phyloP scores from a whole-genome alignment of 2,329 filamentous ascomycete genomes.

The Elsinoe necatrix region DNA sequence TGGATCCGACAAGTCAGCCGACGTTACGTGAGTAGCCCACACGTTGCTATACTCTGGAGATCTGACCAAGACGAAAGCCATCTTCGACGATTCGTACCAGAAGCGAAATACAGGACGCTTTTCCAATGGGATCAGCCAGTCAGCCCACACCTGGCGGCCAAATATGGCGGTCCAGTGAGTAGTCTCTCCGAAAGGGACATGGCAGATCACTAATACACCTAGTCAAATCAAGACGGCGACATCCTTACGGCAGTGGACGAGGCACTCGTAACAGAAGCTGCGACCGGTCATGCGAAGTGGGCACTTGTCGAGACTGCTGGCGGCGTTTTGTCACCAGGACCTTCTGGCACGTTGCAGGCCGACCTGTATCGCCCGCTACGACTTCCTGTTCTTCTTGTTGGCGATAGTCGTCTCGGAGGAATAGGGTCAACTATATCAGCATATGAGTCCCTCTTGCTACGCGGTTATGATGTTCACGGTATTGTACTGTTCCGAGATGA shows the following conservation, averaged over 20 bases:
- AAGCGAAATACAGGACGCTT: conserved; percentile 43
- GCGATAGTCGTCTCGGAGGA: conserved; percentile 66
- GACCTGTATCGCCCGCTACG: conserved; percentile 68
- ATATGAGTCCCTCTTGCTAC: conserved; percentile 66
- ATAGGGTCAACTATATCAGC: conserved; percentile 74
- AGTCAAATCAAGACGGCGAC: conserved; percentile 16
- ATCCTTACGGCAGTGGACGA: conserved; percentile 37
- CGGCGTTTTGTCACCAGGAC: conserved; percentile 70
- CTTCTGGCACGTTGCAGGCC: conserved; percentile 66
- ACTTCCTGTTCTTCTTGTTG: conserved; percentile 65
- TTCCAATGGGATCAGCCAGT: conserved; percentile 66
- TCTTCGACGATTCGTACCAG: not conserved
- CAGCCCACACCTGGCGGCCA: conserved; percentile 69
- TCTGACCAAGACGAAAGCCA: not conserved
- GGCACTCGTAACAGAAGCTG: conserved; percentile 34
- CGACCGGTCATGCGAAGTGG: conserved; percentile 41
- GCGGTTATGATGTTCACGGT: conserved; percentile 67
- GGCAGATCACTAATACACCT: not conserved
- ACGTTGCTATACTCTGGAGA: not conserved
- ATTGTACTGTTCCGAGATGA: conserved; percentile 61
- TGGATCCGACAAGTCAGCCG: conserved; percentile 59
- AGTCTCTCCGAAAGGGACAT: not conserved
- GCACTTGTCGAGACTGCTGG: conserved; percentile 73
- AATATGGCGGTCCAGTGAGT: conserved; percentile 16
- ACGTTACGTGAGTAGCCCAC: conserved; percentile 31